A percentile compares a stretch with the other conserved stretches of the same genome.
Conservation (phyloP, 1,284 basidiomycete genomes). For the Cerrena zonata region DNA sequence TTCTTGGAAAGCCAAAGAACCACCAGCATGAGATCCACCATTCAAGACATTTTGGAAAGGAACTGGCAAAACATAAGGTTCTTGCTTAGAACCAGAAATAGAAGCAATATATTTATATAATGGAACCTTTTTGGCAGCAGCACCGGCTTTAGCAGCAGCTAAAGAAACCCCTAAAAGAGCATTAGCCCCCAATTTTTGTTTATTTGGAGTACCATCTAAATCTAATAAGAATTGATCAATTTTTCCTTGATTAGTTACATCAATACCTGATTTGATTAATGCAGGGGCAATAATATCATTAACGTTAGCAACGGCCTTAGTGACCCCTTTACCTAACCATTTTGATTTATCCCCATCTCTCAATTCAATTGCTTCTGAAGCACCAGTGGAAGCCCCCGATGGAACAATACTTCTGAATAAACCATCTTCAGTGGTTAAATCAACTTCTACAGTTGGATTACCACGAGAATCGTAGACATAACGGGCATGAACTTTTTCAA, state of each 20-base stretch:
- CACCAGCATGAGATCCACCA: conserved; percentile 98
- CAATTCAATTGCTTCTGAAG: conserved; percentile 98
- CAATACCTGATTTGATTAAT: conserved; percentile 81
- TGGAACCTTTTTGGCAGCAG: conserved; percentile 88
- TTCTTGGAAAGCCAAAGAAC: conserved; percentile 99
- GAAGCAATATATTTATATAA: conserved; percentile 96
- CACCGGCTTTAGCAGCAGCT: conserved; percentile 90
- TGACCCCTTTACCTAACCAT: conserved; percentile 96
- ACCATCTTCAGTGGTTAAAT: conserved; percentile 84
- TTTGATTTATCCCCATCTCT: conserved; percentile 91
- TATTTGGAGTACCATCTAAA: conserved; percentile 95
- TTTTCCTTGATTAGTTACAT: conserved; percentile 90
- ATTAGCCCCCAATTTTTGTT: conserved; percentile 98
- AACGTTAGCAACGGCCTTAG: conserved; percentile 92
- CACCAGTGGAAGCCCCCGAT: conserved; percentile 96
- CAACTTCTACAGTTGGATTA: conserved; percentile 94
- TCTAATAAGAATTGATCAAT: conserved; percentile 99
- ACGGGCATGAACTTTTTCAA: too few species aligned
- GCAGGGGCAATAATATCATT: conserved; percentile 88
- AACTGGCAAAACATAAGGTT: conserved; percentile 85
- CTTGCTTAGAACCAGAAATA: conserved; percentile 86
- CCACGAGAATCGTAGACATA: conserved; percentile 97
- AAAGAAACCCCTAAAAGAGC: conserved; percentile 99
- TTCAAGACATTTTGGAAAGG: conserved; percentile 99
- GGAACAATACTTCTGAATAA: conserved; percentile 90